These are phyloP conservation scores for Pascua sp. DNA, from an alignment of 1,284 basidiomycete genomes.

Conservation along the genomic window DNA sequence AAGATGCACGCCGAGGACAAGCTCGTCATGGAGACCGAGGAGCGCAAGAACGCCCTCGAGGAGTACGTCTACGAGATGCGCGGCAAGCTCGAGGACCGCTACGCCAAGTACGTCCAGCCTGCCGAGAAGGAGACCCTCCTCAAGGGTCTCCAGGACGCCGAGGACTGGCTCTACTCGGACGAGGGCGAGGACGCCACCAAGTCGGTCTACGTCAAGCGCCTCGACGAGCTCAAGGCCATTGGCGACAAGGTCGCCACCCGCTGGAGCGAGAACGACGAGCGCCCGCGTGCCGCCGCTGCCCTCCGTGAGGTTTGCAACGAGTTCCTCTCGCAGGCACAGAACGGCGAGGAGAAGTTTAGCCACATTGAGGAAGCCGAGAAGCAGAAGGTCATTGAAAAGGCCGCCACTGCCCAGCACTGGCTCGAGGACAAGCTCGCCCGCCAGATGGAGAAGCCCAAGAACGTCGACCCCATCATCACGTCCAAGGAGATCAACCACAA, in stretches of 20 bases:
- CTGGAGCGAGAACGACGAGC: conserved; percentile 74
- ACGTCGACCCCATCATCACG: conserved; percentile 75
- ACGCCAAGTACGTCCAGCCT: conserved; percentile 66
- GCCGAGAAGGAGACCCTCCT: conserved; percentile 74
- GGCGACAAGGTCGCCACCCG: conserved; percentile 81
- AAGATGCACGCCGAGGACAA: conserved; percentile 86
- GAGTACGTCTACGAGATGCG: conserved; percentile 95
- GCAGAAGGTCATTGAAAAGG: conserved; percentile 61
- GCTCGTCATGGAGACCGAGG: conserved; percentile 91
- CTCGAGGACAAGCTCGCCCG: conserved; percentile 80
- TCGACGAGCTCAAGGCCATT: conserved; percentile 73
- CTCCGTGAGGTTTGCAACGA: conserved; percentile 80
- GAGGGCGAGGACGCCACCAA: conserved; percentile 93
- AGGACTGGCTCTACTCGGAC: conserved; percentile 93
- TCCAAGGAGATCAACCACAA: conserved; percentile 78
- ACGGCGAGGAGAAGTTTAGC: conserved; percentile 72
- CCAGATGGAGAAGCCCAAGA: conserved; percentile 81
- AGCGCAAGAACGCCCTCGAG: conserved; percentile 93
- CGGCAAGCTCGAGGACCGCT: conserved; percentile 82
- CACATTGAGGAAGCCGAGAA: conserved; percentile 87
- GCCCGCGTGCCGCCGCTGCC: conserved; percentile 64
- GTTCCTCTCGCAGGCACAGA: conserved; percentile 76
- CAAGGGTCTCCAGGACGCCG: conserved; percentile 65
- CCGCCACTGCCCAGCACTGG: conserved; percentile 80
- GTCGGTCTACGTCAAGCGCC: conserved; percentile 75